phyloP scores from a whole-genome alignment of 805 yeast species.

The Wickerhamomyces sydowiorum region DNA sequence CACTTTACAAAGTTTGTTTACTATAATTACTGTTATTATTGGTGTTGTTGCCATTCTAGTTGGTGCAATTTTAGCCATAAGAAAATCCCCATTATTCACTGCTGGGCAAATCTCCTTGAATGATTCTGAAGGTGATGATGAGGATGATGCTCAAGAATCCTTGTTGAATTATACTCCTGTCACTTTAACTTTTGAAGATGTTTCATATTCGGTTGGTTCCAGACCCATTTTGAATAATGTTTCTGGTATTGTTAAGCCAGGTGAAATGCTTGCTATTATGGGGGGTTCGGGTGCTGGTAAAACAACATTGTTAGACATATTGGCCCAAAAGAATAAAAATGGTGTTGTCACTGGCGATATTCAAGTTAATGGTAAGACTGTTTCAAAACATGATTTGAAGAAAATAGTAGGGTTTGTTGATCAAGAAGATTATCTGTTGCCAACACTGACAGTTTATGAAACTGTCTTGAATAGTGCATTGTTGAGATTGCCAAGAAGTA shows the following conservation, averaged over 20 bases:
- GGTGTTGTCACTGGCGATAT: constrained; percentile 68
- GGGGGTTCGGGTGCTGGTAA: constrained; percentile 99
- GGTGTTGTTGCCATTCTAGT: constrained; percentile 34
- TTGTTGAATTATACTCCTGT: constrained; percentile 59
- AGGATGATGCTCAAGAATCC: constrained; percentile 32
- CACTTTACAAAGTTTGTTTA: constrained; percentile 39
- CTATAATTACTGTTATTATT: constrained; percentile 38
- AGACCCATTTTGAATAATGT: constrained; percentile 54
- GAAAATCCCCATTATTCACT: constrained; percentile 57
- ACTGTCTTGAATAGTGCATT: constrained; percentile 91
- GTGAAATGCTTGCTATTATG: constrained; percentile 92
- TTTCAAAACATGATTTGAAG: constrained; percentile 38
- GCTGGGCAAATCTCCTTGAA: constrained; percentile 21
- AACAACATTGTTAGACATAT: constrained; percentile 85
- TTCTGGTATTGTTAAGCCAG: constrained; percentile 76
- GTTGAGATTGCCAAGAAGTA: constrained; percentile 73
- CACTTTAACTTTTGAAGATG: constrained; percentile 66
- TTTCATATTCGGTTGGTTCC: constrained; percentile 53
- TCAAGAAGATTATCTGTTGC: constrained; percentile 86
- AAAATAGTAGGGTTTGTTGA: constrained; percentile 90
- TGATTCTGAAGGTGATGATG: constrained; percentile 20
- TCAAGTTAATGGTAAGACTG: constrained; percentile 64
- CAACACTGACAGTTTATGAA: constrained; percentile 93
- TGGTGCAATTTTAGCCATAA: constrained; percentile 39
- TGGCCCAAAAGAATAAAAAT: constrained; percentile 81